Evolutionary conservation across 2,329 filamentous ascomycete genomes (phyloP).

Genomic region (Hymenoscyphus repandus): DNA sequence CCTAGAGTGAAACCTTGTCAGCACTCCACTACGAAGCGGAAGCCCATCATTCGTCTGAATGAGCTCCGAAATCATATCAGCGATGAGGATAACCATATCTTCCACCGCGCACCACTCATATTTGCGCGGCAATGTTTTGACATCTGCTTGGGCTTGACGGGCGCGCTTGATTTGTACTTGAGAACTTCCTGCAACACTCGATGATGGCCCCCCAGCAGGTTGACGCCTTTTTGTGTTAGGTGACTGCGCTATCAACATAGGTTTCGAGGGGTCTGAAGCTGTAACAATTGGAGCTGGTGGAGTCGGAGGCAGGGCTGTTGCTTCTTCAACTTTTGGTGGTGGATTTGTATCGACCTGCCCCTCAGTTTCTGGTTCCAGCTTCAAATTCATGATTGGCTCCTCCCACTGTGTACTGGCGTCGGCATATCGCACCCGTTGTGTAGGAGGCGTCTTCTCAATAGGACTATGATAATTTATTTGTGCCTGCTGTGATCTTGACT

Average conservation of each 20-base stretch:
- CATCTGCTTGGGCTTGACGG: constrained; percentile 43
- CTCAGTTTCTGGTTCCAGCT: constrained; percentile 10
- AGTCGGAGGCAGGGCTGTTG: not conserved
- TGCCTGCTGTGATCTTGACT: constrained; percentile 16
- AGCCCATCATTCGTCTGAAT: constrained; percentile 89
- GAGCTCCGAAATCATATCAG: constrained; percentile 92
- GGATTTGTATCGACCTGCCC: constrained; percentile 6
- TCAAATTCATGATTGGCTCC: constrained; percentile 21
- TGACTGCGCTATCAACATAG: constrained; percentile 26
- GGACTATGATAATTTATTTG: constrained; percentile 9
- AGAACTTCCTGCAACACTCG: constrained; percentile 8
- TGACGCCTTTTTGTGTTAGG: constrained; percentile 32
- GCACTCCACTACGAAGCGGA: constrained; percentile 75
- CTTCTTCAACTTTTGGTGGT: constrained; percentile 2
- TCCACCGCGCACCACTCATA: constrained; percentile 81
- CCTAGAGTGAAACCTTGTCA: constrained; percentile 95
- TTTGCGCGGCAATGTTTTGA: constrained; percentile 59
- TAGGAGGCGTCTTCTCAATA: constrained; percentile 11
- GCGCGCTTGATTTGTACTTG: constrained; percentile 43
- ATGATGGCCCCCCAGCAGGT: constrained; percentile 17
- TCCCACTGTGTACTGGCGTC: constrained; percentile 29
- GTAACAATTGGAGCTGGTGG: not conserved
- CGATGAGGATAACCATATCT: constrained; percentile 84
- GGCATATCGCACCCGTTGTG: constrained; percentile 23
- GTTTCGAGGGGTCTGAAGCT: constrained; percentile 18